Evolutionary conservation across 257 asterid genomes (phyloP), one percentile per base, ranked within the genome.

Genomic region (Nicotiana otophora): DNA sequence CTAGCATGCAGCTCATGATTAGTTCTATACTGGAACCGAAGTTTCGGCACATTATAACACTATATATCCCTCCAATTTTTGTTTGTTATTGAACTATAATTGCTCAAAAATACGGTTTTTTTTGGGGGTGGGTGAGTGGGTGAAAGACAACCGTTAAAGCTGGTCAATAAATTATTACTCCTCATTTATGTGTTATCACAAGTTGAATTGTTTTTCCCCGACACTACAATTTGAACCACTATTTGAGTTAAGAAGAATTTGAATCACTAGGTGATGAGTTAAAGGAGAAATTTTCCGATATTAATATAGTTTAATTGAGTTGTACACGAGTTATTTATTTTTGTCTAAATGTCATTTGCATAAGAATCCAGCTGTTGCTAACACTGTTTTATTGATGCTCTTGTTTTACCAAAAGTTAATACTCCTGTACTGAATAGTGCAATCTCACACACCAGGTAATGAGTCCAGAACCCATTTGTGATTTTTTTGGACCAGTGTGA

Each of bases 331-430:
- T 42, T 42, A 42, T 36, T 36, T 36, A 36, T 36, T 33, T 33
- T 33, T 33, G 36, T 10, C 58, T 1, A 30, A 80, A 84, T 82
- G 89, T 89, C 91, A 86, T 84, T 86, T 84, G 89, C 87, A 84
- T 79, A 90, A 85, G 87, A 88, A 81, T 78, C 86, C 77, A 83
- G 82, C 87, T 80, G 84, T 82, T 87, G 84, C 88, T 39, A 42
- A 83, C 81, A 87, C 88, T 90, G 88, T 91, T 88, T 60, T 68
- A 85, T 87, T 84, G 82, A 85, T 84, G 86, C 85, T 61, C 17
- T 68, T 84, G 81, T 26, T 84, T 84, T 80, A 83, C 82, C 82
- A 81, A 84, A 76, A 64, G 58, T 14, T 31, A 28, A 65, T 30
- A n/a, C 51, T 39, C 10, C 3, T 39, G 2, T 23, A 20, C 33